These are phyloP conservation scores for Emericellopsis terricola DNA, from an alignment of 495 filamentous ascomycete species.

Conservation along the genomic window DNA sequence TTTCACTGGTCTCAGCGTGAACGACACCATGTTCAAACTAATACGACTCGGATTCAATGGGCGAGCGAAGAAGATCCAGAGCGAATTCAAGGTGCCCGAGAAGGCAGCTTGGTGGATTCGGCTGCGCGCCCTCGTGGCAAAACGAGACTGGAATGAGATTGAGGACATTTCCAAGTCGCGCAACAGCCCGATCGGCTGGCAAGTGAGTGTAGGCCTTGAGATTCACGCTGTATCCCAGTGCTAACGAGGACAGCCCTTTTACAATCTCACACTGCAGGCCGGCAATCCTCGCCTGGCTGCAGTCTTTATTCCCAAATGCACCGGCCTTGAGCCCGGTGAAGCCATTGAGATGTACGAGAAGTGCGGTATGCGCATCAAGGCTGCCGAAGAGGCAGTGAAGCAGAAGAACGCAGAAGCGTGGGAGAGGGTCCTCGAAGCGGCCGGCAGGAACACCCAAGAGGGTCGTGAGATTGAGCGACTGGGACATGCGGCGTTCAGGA, in stretches of 20 bases:
- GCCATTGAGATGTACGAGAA: slow-evolving; percentile 89
- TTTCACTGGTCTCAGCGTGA: slow-evolving; percentile 68
- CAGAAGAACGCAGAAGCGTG: slow-evolving; percentile 53
- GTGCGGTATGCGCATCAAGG: slow-evolving; percentile 78
- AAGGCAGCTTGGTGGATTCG: slow-evolving; percentile 83
- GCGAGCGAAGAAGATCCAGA: slow-evolving; percentile 67
- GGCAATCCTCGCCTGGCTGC: slow-evolving; percentile 80
- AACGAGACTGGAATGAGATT: slow-evolving; percentile 79
- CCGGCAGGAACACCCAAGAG: slow-evolving; percentile 20
- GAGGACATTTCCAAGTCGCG: slow-evolving; percentile 58
- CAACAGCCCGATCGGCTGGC: slow-evolving; percentile 94
- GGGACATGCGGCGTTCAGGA: slow-evolving; percentile 23
- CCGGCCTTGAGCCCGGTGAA: slow-evolving; percentile 35
- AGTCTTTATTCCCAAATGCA: slow-evolving; percentile 75
- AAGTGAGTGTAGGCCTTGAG: slow-evolving; percentile 31
- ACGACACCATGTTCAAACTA: slow-evolving; percentile 78
- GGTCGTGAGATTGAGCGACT: slow-evolving; percentile 29
- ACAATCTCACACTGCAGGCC: slow-evolving; percentile 70
- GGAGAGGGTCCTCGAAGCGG: slow-evolving; percentile 25
- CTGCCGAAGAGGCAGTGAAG: slow-evolving; percentile 80
- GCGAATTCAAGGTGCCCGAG: slow-evolving; percentile 84
- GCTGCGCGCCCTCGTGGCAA: slow-evolving; percentile 72
- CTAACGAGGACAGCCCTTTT: slow-evolving; percentile 49
- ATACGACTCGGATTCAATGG: slow-evolving; percentile 57
- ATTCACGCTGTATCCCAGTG: neutral